Evolutionary conservation across 768 basidiomycete species (phyloP), one percentile per base, ranked within the genome.

Genomic region (Leccinum longicurvipes): DNA sequence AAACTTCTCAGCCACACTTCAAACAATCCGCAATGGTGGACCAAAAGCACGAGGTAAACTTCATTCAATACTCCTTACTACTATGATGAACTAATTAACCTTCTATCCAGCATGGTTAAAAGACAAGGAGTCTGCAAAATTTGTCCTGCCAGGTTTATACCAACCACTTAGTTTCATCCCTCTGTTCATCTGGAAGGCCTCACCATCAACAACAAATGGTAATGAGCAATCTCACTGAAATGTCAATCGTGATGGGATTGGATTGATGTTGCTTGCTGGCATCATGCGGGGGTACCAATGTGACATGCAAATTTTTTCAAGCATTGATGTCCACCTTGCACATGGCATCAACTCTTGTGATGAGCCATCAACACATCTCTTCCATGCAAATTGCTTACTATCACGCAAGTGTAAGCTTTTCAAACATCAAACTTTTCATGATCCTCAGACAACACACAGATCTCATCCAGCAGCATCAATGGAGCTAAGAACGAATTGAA

Each of bases 201-300:
- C 19, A 0, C 59, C 55, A 29, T 29, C 55, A 21, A 60, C 54
- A n/a, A 61, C 60, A 28, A 61, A 61, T 21, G 51, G 57, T 0
- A 61, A 61, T 41, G 45, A 58, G 8, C 60, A 60, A 28, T 50
- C 54, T 3, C 60, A 60, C 23, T 3, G 29, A 0, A 58, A 51
- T 1, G 29, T 61, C 1, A 61, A 61, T 44, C 12, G 24, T 3
- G 48, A 61, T 55, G 60, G 54, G 0, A 53, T 32, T 11, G 29
- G 8, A 3, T 54, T 61, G 0, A 58, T 51, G 0, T 11, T 61
- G 0, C 60, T 61, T 10, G 54, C 36, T 11, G 54, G 60, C 1
- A 14, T 61, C 12, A 61, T 61, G 54, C 51, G 23, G 29, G 57
- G 54, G 7, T 25, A 58, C 21, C 28, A 55, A 3, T 10, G 39